Percentiles rank a stretch among this genome's conserved stretches.
phyloP scores from a whole-genome alignment of 1,139 yeast genomes.

The Blastobotrys indianensis region DNA sequence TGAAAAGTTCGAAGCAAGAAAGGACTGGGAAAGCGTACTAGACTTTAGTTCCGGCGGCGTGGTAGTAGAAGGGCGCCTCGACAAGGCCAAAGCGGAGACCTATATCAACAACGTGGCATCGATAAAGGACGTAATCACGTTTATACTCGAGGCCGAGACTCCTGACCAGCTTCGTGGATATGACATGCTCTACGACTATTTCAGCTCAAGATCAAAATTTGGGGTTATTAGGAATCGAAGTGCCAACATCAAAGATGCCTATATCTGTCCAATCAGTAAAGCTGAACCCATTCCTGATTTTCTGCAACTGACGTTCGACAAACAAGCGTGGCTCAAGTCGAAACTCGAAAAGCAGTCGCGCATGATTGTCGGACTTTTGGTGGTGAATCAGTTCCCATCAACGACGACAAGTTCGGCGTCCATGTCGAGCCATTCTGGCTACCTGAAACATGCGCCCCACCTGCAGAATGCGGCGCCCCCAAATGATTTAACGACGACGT shows the following conservation, averaged over 20 bases:
- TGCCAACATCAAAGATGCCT: constrained; percentile 56
- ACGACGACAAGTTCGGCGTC: too few species aligned
- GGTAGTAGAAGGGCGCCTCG: constrained; percentile 60
- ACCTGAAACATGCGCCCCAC: too few species aligned
- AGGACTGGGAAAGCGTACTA: constrained; percentile 31
- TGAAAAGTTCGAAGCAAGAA: constrained; percentile 17
- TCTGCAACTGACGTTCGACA: constrained; percentile 17
- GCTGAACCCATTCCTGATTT: constrained; percentile 29
- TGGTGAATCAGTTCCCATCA: constrained; percentile 6
- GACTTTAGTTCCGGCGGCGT: constrained; percentile 34
- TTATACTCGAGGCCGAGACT: constrained; percentile 26
- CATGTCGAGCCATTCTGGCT: too few species aligned
- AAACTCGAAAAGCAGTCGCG: constrained; percentile 1
- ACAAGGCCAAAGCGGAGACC: constrained; percentile 46
- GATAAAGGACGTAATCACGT: constrained; percentile 48
- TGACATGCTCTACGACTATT: constrained; percentile 49
- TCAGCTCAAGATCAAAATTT: constrained; percentile 44
- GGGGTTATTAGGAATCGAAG: constrained; percentile 55
- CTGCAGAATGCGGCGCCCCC: too few species aligned
- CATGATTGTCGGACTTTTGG: constrained; percentile 6
- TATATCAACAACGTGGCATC: constrained; percentile 48
- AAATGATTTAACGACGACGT: too few species aligned
- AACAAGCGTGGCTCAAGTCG: constrained; percentile 12
- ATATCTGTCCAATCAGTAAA: constrained; percentile 45
- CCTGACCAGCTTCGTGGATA: constrained; percentile 24